Conservation (phyloP, 495 filamentous ascomycete genomes). For the Glarea lozoyensis region DNA sequence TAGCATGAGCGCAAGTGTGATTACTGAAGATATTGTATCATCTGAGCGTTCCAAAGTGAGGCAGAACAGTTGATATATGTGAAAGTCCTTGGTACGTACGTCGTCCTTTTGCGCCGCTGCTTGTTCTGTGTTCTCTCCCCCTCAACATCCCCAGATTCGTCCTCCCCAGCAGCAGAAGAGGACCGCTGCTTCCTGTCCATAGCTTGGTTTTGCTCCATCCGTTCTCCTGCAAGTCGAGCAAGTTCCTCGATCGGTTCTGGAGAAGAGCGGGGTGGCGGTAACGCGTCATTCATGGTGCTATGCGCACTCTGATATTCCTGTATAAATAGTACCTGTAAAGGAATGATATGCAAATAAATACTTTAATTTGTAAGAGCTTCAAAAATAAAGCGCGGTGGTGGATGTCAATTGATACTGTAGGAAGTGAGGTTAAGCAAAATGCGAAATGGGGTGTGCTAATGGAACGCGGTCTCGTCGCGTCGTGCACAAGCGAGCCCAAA, state of each 20-base stretch:
- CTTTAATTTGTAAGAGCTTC: constrained; percentile 1
- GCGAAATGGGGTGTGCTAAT: too few species aligned
- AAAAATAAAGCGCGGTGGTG: neutral
- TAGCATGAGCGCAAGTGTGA: constrained; percentile 8
- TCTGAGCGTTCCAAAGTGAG: neutral
- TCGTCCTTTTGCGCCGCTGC: constrained; percentile 44
- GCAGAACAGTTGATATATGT: too few species aligned
- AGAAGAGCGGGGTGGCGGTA: constrained; percentile 19
- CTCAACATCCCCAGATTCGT: constrained; percentile 8
- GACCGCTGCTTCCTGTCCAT: constrained; percentile 4
- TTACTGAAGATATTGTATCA: too few species aligned
- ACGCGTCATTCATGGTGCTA: constrained; percentile 22
- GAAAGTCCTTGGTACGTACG: constrained; percentile 32
- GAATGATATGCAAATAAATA: constrained; percentile 3
- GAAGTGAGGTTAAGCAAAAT: neutral
- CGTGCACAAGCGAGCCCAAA: neutral
- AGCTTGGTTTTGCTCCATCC: constrained; percentile 8
- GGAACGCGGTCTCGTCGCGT: too few species aligned
- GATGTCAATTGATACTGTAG: constrained; percentile 15
- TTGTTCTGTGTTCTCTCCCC: constrained; percentile 12
- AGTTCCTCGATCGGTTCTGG: constrained; percentile 2
- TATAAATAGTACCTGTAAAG: too few species aligned
- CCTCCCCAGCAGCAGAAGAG: constrained; percentile 5
- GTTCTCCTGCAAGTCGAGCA: constrained; percentile 9
- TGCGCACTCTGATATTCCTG: constrained; percentile 19